Base-by-base conservation (phyloP, 2,329 filamentous ascomycete species). In the Elsinoe necatrix region DNA sequence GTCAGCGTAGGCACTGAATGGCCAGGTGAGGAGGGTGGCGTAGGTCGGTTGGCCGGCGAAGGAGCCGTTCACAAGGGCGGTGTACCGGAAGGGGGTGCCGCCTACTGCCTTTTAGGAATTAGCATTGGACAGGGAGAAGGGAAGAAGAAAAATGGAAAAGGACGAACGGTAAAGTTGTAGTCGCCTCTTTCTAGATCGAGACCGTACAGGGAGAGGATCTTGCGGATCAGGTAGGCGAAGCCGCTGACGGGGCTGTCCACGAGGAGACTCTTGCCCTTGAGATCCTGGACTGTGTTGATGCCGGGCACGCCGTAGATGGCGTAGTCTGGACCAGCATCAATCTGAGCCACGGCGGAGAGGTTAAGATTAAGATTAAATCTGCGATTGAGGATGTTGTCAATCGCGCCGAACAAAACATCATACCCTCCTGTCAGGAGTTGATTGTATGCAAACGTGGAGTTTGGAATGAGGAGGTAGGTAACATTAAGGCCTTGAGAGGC, bases 1-100 rank as follows among this genome's bases (percentile, higher is more conserved):
- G 41, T 43, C 18, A 3, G 41, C 41, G 41, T 43, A 43, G 16
- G 41, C 41, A 18, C 18, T 23, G 41, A 43, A 43, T 11, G 41
- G 41, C 41, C 41, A 43, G 41, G 41, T 43, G 41, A 43, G 41
- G 16, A 43, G 16, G 16, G 41, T 43, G 41, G 41, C 41, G 41
- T 43, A 43, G 16, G 41, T 43, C 4, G 41, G 41, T 43, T 43
- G 41, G 18, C 41, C 41, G 2, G 41, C 41, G 41, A 43, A 43
- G 20, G 41, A 23, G 41, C 41, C 41, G 41, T 43, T 43, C 12
- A 43, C 2, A 14, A 43, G 41, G 21, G 41, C 41, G 41, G 9
- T 23, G 41, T 43, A 43, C 18, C 41, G 41, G 18, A 43, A 43
- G 2, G 41, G 41, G 20, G 41, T 43, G 4, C 41, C 41, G 21